Evolutionary conservation across 148 eudicot genomes (phyloP), one percentile per base, ranked within the genome.

Genomic region (Chenopodium suecicum): DNA sequence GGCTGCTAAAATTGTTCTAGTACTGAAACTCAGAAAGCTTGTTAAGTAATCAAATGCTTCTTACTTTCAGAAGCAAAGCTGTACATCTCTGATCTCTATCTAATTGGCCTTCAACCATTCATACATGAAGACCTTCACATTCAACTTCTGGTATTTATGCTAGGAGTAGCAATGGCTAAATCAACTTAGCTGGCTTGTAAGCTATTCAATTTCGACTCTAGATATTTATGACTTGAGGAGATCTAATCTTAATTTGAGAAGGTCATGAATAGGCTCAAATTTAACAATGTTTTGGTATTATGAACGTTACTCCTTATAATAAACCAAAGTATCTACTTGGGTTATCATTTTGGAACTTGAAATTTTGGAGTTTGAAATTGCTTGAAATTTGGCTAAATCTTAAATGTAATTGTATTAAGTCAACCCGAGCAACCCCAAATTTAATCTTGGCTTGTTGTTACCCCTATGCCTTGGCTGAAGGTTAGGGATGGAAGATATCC

Each of bases 1-100:
- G 22, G 78, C 70, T 71, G 68, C 70, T 72, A 62, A 37, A 54
- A 46, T 60, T 80, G 41, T 78, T 23, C 27, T 48, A 64, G 73
- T 76, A 34, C 11, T 58, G 34, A 52, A 77, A 58, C 14, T 56
- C 22, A 41, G n/a, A 34, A 46, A 64, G 25, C 60, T 46, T 77
- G 76, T 47, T 0, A 10, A 29, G 71, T 37, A 41, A 56, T 34
- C 68, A 72, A 22, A 2, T 19, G 22, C 25, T 4, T 2, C 34
- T 20, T 65, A 44, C 41, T 7, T 73, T 68, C 20, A 20, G 9
- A 47, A 29, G 73, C 9, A 52, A 68, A 50, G 0, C 50, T 17
- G 12, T 29, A 50, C 10, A 16, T 69, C 31, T 68, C 27, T 77
- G 72, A 8, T 69, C 19, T 78, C 27, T 77, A 72, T 82, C 7